Evolutionary conservation across 2,329 filamentous ascomycete genomes (phyloP), one percentile per base, ranked within the genome.

Genomic region (Stachybotrys echinatus): DNA sequence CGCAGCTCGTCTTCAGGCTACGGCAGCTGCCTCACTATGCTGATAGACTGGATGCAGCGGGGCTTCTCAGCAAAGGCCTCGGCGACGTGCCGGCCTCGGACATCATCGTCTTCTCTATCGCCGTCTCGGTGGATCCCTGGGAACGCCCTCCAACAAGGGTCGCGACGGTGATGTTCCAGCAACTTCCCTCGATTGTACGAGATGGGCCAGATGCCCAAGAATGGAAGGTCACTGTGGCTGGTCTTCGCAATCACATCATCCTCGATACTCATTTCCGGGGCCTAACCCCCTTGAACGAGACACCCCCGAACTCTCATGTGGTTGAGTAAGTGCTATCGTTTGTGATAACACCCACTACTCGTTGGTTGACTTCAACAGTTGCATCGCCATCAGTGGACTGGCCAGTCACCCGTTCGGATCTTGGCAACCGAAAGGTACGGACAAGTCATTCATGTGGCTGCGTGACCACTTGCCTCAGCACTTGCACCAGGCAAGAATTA

Each of bases 391-490:
- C 18, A 23, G 21, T 27, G 42, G 42, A 20, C 42, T 45, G 4
- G 42, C 42, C 21, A 45, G 42, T 45, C 42, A 45, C 27, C 42
- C 42, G 8, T 45, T 45, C 14, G 42, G 42, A 45, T 45, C 42
- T 5, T 45, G 42, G 42, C 42, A 45, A 27, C 42, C 42, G 7
- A 45, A 27, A 45, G 22, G 18, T 14, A 8, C 10, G 6, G 42
- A 45, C 21, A 45, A 45, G 18, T 23, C 42, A 20, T 45, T 45
- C 42, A 45, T 45, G 42, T 45, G 42, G 42, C 23, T 45, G 8
- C 20, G 42, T 14, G 42, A 45, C 22, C 8, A 45, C 22, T 18
- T 45, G 6, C 20, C 42, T 12, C 5, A 27, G 12, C 42, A 45
- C n/a, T 12, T 23, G 12, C 42, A 20, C 8, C 20, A 23, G 8